Base-by-base conservation (phyloP, 2,329 filamentous ascomycete genomes). In the Atkinsonella hypoxylon region DNA sequence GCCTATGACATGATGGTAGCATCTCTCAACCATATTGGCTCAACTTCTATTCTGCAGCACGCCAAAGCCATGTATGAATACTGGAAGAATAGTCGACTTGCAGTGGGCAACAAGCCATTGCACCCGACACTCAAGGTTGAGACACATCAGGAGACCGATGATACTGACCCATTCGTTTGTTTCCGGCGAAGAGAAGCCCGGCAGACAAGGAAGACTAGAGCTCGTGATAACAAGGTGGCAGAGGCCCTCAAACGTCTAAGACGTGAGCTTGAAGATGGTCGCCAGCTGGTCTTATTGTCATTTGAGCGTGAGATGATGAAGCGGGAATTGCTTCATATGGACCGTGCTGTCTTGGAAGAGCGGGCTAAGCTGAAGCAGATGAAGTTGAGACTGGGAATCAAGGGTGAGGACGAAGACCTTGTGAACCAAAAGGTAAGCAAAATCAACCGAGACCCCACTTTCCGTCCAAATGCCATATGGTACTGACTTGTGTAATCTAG, bases 151-250 rank as follows among this genome's bases (percentile, higher is more conserved):
- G 91, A 97, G 57, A 94, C 85, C 54, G 93, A 98, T 67, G 93
- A 98, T 64, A 82, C 87, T 60, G 93, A 98, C 69, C 93, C 93
- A 46, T 98, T 95, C 70, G 90, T 98, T 61, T 98, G 93, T 70
- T 98, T 98, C 79, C 82, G 93, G 64, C 83, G 93, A 59, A 87
- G 93, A 56, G 93, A 98, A 69, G 87, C 95, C 45, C 85, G 93
- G 52, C 89, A 95, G 66, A 91, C 89, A 47, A 86, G 93, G 60
- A 98, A 97, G 72, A 98, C 93, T 38, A 81, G 93, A 62, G 89
- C 88, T 58, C 83, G 93, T 62, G 93, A 98, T 72, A 88, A 88
- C 36, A 91, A 95, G 68, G 89, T 91, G 60, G 88, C 87, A 50
- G 93, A 98, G 65, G 96, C 95, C 67, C 78, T 98, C 58, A 93